Percentiles rank a stretch among this genome's conserved stretches.
These are phyloP conservation scores for Caryocar brasiliense DNA, from an alignment of 441 rosid species.

Conservation along the genomic window DNA sequence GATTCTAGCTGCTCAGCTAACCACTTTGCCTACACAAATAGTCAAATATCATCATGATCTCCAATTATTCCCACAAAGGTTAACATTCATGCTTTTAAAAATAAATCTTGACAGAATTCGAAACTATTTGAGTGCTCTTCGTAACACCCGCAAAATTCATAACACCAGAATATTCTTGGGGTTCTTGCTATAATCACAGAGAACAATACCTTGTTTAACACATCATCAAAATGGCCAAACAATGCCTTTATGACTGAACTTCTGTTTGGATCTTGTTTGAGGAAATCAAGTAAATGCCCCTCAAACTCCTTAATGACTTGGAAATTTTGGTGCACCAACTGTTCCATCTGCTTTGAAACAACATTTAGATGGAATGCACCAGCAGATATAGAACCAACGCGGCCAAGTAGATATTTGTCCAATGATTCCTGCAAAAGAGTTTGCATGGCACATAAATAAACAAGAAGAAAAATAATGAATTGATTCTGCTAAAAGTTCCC, in stretches of 20 bases:
- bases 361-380: constrained; percentile 26
- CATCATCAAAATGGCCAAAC: constrained; percentile 37
- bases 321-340: constrained; percentile 43
- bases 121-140: too few species aligned
- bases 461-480: constrained; percentile 60
- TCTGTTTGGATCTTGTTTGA: constrained; percentile 30
- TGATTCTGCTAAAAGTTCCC: constrained; percentile 43
- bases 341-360: constrained; percentile 43
- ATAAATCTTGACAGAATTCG: not conserved
- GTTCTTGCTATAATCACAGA: not conserved
- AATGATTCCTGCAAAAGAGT: constrained; percentile 41
- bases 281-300: constrained; percentile 34
- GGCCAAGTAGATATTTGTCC: constrained; percentile 48
- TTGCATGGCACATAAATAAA: constrained; percentile 23
- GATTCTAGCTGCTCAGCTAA: constrained; percentile 41
- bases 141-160: too few species aligned
- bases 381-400: constrained; percentile 27
- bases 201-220: constrained; percentile 47
- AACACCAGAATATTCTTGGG: not conserved
- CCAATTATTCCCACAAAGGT: not conserved
- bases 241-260: constrained; percentile 37
- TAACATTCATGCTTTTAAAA: not conserved
- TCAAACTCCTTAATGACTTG: constrained; percentile 54
- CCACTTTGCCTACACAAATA: constrained; percentile 45
- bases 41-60: not conserved